A percentile compares a stretch with the other conserved stretches of the same genome.
Conservation (phyloP, 2,329 filamentous ascomycete genomes). For the Ascosphaera apis region DNA sequence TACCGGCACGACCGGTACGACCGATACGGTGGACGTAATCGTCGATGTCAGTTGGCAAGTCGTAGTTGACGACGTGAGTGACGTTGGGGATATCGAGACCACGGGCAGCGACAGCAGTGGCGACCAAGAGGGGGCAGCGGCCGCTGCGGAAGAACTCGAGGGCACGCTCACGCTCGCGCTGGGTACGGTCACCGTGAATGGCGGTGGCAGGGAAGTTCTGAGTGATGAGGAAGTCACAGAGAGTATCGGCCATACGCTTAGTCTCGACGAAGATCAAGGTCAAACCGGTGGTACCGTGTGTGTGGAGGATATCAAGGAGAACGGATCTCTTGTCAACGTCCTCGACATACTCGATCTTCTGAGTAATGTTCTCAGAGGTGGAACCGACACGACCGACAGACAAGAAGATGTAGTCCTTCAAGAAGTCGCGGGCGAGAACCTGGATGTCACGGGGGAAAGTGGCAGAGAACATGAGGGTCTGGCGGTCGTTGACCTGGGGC, state of each 20-base stretch:
- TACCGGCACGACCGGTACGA: slow-evolving; percentile 82
- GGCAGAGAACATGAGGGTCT: slow-evolving; percentile 99
- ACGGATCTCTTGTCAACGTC: slow-evolving; percentile 56
- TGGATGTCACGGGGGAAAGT: slow-evolving; percentile 98
- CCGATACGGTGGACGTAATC: slow-evolving; percentile 92
- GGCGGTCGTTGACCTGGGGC: slow-evolving; percentile 59
- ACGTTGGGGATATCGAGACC: slow-evolving; percentile 74
- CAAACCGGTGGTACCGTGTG: slow-evolving; percentile 55
- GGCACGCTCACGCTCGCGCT: slow-evolving; percentile 95
- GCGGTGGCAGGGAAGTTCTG: slow-evolving; percentile 69
- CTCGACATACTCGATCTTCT: slow-evolving; percentile 70
- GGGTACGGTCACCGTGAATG: slow-evolving; percentile 94
- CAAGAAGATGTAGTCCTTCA: slow-evolving; percentile 98
- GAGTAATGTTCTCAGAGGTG: slow-evolving; percentile 99
- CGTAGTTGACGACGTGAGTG: slow-evolving; percentile 81
- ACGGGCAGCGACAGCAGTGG: slow-evolving; percentile 82
- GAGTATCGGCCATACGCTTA: slow-evolving; percentile 95
- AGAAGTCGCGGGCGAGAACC: slow-evolving; percentile 76
- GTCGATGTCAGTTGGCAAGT: slow-evolving; percentile 66
- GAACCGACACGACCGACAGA: slow-evolving; percentile 97
- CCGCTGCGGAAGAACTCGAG: slow-evolving; percentile 88
- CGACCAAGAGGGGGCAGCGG: slow-evolving; percentile 87
- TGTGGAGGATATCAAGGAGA: slow-evolving; percentile 90
- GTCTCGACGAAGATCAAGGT: slow-evolving; percentile 98
- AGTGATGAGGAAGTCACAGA: slow-evolving; percentile 63